Evolutionary conservation across 179 eudicot genomes (phyloP).

Genomic region (Patellifolia procumbens): DNA sequence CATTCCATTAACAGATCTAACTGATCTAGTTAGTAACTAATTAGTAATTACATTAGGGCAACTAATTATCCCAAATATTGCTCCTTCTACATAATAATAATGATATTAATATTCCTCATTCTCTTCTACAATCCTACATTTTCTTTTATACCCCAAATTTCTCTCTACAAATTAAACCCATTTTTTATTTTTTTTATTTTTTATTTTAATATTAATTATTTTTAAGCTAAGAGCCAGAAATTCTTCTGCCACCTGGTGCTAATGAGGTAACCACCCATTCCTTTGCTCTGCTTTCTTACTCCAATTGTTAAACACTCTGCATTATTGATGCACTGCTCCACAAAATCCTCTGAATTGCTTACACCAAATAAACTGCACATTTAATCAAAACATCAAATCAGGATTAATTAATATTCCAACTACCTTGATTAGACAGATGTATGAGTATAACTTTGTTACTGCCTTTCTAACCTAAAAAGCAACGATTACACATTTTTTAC

Average conservation of each 20-base stretch:
- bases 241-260: constrained; percentile 98
- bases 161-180: constrained; percentile 16
- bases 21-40: constrained; percentile 29
- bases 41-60: constrained; percentile 36
- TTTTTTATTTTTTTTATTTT: neutral
- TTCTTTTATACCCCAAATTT: neutral
- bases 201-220: neutral
- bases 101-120: constrained; percentile 10
- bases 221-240: constrained; percentile 94
- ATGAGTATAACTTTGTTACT: no score
- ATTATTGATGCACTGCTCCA: constrained; percentile 81
- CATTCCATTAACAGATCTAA: constrained; percentile 35
- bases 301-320: constrained; percentile 92
- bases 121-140: constrained; percentile 9
- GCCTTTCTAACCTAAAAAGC: no score
- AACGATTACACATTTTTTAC: no score
- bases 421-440: constrained; percentile 2
- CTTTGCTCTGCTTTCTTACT: constrained; percentile 83
- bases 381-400: constrained; percentile 20
- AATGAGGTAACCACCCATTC: constrained; percentile 88
- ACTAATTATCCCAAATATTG: constrained; percentile 6
- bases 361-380: constrained; percentile 65
- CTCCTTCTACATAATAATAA: neutral
- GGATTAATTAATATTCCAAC: neutral
- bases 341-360: constrained; percentile 75